Percentiles rank a stretch among this genome's conserved stretches.
These are phyloP conservation scores for Amylostereum areolatum DNA, from an alignment of 1,284 basidiomycete species.

Conservation along the genomic window DNA sequence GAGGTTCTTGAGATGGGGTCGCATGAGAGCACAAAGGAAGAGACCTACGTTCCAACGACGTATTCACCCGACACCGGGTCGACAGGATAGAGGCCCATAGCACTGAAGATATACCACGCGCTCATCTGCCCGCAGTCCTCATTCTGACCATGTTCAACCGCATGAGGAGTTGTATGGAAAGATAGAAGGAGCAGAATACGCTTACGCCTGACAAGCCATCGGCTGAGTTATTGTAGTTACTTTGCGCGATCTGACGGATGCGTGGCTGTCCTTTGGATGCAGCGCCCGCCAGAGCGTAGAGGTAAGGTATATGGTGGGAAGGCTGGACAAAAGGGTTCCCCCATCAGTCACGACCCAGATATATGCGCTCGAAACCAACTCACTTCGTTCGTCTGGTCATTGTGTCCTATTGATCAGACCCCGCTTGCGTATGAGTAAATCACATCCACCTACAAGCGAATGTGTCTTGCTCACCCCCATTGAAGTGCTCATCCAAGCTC, in stretches of 20 bases:
- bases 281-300: conserved; percentile 68
- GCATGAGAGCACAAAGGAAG: conserved; percentile 11
- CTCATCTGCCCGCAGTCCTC: conserved; percentile 90
- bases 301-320: conserved; percentile 79
- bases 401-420: too few species aligned
- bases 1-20: not conserved
- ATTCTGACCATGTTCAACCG: conserved; percentile 41
- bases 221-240: conserved; percentile 64
- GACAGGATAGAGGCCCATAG: conserved; percentile 84
- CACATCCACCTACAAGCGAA: too few species aligned
- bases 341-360: not conserved
- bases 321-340: conserved; percentile 47
- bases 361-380: conserved; percentile 1
- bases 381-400: conserved; percentile 81
- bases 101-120: conserved; percentile 80
- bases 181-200: conserved; percentile 2
- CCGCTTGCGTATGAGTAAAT: too few species aligned
- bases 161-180: not conserved
- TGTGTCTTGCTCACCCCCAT: conserved; percentile 42
- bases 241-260: conserved; percentile 58
- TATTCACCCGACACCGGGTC: conserved; percentile 73
- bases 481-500: conserved; percentile 74
- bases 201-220: conserved; percentile 65
- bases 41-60: conserved; percentile 58
- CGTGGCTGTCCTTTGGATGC: conserved; percentile 66